phyloP scores from a whole-genome alignment of 176 grass and related monocot species.

The Lolium perenne region DNA sequence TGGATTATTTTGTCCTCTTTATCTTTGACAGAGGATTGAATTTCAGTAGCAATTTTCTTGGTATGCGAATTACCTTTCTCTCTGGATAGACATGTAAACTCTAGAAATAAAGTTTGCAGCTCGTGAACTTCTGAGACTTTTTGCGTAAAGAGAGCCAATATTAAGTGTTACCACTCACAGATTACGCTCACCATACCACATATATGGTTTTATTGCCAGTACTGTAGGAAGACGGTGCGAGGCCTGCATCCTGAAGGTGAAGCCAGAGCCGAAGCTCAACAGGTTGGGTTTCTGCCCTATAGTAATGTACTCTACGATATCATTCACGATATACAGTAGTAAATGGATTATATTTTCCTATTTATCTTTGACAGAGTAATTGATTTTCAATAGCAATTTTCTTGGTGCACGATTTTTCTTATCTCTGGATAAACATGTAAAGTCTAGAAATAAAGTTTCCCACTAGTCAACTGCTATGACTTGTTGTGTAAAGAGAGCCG shows the following conservation, averaged over 20 bases:
- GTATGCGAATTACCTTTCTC: background rate
- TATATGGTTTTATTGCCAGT: slow-evolving; percentile 39
- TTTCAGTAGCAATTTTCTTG: background rate
- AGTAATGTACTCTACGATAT: too few relatives aligned
- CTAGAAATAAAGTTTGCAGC: background rate
- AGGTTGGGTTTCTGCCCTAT: too few relatives aligned
- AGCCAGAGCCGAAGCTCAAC: too few relatives aligned
- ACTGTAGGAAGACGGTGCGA: background rate
- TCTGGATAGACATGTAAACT: background rate
- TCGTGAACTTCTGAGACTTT: background rate
- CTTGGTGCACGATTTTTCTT: too few relatives aligned
- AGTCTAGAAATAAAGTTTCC: too few relatives aligned
- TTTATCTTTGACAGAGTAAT: too few relatives aligned
- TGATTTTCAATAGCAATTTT: too few relatives aligned
- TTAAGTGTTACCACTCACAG: background rate
- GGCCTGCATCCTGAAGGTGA: background rate
- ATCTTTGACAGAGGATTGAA: background rate
- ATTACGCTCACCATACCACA: slow-evolving; percentile 1
- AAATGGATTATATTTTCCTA: too few relatives aligned
- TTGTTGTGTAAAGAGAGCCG: background rate
- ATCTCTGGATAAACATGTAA: too few relatives aligned
- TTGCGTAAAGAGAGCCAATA: background rate
- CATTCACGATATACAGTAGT: too few relatives aligned
- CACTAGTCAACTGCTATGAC: too few relatives aligned
- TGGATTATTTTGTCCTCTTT: background rate